phyloP scores from a whole-genome alignment of 768 basidiomycete genomes.

The Asterophora lycoperdoides region DNA sequence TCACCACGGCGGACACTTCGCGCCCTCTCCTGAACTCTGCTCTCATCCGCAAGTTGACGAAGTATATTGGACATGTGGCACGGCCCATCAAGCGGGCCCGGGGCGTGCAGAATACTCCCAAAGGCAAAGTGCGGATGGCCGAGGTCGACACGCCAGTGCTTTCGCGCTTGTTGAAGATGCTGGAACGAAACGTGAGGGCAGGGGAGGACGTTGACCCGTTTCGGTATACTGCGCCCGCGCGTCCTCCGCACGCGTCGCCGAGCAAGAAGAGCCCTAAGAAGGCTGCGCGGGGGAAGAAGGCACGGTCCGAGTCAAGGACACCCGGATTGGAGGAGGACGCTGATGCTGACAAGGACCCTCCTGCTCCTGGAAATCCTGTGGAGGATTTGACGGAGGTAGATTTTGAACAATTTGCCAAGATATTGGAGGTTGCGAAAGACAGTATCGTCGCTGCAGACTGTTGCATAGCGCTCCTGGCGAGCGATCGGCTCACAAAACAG shows the following conservation, averaged over 20 bases:
- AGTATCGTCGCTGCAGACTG: slow-evolving; percentile 83
- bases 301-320: slow-evolving; percentile 41
- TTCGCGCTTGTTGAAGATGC: slow-evolving; percentile 64
- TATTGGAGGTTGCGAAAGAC: slow-evolving; percentile 61
- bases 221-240: slow-evolving; percentile 24
- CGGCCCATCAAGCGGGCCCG: slow-evolving; percentile 66
- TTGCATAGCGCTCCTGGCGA: slow-evolving; percentile 70
- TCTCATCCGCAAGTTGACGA: slow-evolving; percentile 64
- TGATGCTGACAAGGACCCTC: slow-evolving; percentile 25
- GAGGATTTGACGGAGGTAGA: slow-evolving; percentile 39
- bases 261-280: slow-evolving; percentile 49
- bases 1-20: slow-evolving; percentile 48
- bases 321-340: slow-evolving; percentile 30
- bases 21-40: slow-evolving; percentile 56
- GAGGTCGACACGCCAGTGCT: slow-evolving; percentile 64
- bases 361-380: slow-evolving; percentile 15
- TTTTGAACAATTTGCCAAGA: slow-evolving; percentile 45
- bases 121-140: slow-evolving; percentile 52
- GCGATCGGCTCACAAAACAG: slow-evolving; percentile 82
- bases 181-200: slow-evolving; percentile 74
- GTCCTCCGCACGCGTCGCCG: slow-evolving; percentile 32
- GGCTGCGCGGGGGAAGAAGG: slow-evolving; percentile 33
- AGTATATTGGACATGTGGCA: slow-evolving; percentile 62
- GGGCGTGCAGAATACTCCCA: slow-evolving; percentile 41
- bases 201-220: slow-evolving; percentile 79